Evolutionary conservation across 2,329 filamentous ascomycete species (phyloP).

Genomic region (Trichoderma gracile): DNA sequence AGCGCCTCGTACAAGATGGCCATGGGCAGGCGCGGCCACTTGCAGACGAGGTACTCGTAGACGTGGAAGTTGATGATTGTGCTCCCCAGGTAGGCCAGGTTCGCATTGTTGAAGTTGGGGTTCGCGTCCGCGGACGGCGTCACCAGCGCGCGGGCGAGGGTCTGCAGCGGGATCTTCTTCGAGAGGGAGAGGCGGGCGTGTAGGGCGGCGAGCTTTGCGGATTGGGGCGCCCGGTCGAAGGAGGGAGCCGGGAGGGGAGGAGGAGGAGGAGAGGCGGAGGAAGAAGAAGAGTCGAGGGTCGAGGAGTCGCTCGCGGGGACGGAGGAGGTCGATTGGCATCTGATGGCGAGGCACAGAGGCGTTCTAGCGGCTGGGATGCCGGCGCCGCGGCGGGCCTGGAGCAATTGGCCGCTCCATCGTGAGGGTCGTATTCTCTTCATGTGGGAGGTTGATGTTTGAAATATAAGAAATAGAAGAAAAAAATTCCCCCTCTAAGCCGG

Average conservation of each 20-base stretch:
- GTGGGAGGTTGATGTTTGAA: conserved; percentile 24
- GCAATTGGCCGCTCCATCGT: conserved; percentile 46
- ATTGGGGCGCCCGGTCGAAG: conserved; percentile 64
- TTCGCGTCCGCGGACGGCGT: conserved; percentile 81
- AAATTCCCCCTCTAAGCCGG: conserved; percentile 21
- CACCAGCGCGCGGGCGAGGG: conserved; percentile 81
- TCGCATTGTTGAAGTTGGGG: conserved; percentile 82
- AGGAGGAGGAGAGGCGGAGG: conserved; percentile 29
- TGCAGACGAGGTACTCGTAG: conserved; percentile 82
- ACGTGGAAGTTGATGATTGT: conserved; percentile 87
- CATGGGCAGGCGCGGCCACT: conserved; percentile 88
- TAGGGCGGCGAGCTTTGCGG: conserved; percentile 87
- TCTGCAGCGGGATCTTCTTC: conserved; percentile 78
- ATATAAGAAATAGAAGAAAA: neutral
- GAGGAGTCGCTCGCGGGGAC: conserved; percentile 32
- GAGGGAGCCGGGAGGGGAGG: conserved; percentile 67
- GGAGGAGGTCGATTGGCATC: conserved; percentile 41
- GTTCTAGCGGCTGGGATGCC: conserved; percentile 32
- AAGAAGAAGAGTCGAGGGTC: conserved; percentile 30
- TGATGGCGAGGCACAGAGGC: conserved; percentile 32
- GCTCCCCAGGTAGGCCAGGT: conserved; percentile 76
- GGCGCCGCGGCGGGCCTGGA: conserved; percentile 39
- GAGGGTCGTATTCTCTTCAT: conserved; percentile 48
- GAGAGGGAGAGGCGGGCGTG: conserved; percentile 86
- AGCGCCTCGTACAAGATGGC: conserved; percentile 83